These are phyloP conservation scores for Verticillium nonalfalfae DNA, from an alignment of 2,329 filamentous ascomycete species.

Conservation along the genomic window DNA sequence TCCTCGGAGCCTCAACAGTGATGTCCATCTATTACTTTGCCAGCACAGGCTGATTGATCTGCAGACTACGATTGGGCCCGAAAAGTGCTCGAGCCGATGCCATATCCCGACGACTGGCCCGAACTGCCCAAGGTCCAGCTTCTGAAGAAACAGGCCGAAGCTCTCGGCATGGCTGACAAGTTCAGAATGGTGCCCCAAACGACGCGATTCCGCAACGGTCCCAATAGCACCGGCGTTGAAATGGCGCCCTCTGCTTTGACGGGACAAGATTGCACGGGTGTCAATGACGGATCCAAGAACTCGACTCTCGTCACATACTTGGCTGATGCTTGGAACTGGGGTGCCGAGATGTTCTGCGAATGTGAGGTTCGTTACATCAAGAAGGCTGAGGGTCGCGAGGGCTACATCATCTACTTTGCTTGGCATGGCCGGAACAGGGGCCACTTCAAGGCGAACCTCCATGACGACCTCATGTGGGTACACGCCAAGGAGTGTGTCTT, in stretches of 20 bases:
- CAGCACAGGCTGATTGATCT: background rate
- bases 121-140: conserved; percentile 50
- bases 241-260: conserved; percentile 55
- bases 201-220: conserved; percentile 54
- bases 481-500: conserved; percentile 60
- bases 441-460: conserved; percentile 45
- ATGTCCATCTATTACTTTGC: background rate
- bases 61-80: conserved; percentile 51
- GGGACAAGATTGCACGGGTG: conserved; percentile 56
- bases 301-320: conserved; percentile 62
- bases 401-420: conserved; percentile 59
- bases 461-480: conserved; percentile 60
- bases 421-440: conserved; percentile 56
- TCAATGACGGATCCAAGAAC: conserved; percentile 64
- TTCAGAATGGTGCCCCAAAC: conserved; percentile 55
- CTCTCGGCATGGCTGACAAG: conserved; percentile 41
- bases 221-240: conserved; percentile 57
- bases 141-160: conserved; percentile 49
- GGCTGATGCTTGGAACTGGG: conserved; percentile 66
- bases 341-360: conserved; percentile 64
- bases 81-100: conserved; percentile 49
- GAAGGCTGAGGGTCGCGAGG: conserved; percentile 38
- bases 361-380: conserved; percentile 60
- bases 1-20: background rate
- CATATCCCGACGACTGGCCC: conserved; percentile 53